Evolutionary conservation across 2,329 filamentous ascomycete genomes (phyloP).

Genomic region (Diaporthe vexans): DNA sequence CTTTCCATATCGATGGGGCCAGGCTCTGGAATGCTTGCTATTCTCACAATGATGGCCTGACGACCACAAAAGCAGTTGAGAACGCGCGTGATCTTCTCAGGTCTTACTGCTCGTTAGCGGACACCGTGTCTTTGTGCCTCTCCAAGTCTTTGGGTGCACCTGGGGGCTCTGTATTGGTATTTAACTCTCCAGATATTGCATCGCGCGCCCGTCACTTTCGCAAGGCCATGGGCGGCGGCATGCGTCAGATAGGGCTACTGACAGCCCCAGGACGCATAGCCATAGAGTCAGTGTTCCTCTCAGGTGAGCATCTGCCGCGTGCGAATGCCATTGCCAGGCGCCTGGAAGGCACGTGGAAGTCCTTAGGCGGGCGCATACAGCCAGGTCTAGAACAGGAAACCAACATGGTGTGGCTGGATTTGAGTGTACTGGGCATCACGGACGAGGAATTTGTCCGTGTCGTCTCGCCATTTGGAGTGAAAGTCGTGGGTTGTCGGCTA

Average conservation of each 20-base stretch:
- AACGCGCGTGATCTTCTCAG: background rate
- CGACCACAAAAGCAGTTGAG: background rate
- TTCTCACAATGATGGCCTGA: background rate
- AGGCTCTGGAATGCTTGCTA: background rate
- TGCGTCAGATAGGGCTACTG: background rate
- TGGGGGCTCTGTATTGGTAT: background rate
- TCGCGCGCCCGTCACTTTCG: background rate
- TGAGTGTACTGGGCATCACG: background rate
- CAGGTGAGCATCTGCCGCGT: background rate
- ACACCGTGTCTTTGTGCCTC: background rate
- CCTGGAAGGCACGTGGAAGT: background rate
- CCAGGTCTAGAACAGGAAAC: background rate
- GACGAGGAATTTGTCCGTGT: background rate
- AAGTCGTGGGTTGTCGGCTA: background rate
- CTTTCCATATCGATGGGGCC: background rate
- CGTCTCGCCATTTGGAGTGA: background rate
- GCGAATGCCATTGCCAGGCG: background rate
- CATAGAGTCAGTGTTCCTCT: background rate
- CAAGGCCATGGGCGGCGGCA: background rate
- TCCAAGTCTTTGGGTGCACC: background rate
- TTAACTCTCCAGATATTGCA: background rate
- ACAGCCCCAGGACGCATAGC: background rate
- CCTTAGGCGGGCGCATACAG: background rate
- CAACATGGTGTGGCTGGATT: slow-evolving; percentile 2
- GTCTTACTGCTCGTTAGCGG: background rate